Evolutionary conservation across 2,329 filamentous ascomycete species (phyloP).

Genomic region (Ophiostoma sp.): DNA sequence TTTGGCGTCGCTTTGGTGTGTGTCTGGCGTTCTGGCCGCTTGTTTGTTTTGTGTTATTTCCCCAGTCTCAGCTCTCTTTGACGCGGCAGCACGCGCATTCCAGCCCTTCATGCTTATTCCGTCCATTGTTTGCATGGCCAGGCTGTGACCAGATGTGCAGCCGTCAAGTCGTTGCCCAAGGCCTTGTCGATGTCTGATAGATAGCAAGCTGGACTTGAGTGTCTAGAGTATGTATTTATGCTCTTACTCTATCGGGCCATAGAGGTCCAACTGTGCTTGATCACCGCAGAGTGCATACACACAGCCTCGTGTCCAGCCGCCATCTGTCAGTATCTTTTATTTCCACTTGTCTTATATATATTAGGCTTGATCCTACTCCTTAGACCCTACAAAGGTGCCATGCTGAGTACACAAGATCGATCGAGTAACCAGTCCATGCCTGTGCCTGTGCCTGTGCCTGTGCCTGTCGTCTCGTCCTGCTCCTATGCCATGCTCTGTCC

Average conservation of each 20-base stretch:
- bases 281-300: not conserved
- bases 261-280: not conserved
- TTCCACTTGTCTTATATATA: no score
- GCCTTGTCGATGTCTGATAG: not conserved
- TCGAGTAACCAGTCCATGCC: conserved; percentile 5
- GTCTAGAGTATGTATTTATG: not conserved
- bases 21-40: conserved; percentile 7
- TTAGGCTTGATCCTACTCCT: no score
- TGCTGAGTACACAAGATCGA: conserved; percentile 9
- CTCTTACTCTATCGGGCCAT: no score
- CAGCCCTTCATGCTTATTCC: not conserved
- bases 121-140: not conserved
- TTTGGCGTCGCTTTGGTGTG: conserved; percentile 12
- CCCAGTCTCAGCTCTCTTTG: not conserved
- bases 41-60: conserved; percentile 5
- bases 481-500: not conserved
- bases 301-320: not conserved
- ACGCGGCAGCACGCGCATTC: conserved; percentile 10
- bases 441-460: not conserved
- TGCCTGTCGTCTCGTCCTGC: not conserved
- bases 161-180: not conserved
- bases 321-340: not conserved
- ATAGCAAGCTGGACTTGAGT: not conserved
- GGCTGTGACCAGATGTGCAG: conserved; percentile 6
- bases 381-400: no score